A percentile compares a stretch with the other conserved stretches of the same genome.
Evolutionary conservation across 2,329 filamentous ascomycete species (phyloP).

Genomic region (Chaetomium sp.): DNA sequence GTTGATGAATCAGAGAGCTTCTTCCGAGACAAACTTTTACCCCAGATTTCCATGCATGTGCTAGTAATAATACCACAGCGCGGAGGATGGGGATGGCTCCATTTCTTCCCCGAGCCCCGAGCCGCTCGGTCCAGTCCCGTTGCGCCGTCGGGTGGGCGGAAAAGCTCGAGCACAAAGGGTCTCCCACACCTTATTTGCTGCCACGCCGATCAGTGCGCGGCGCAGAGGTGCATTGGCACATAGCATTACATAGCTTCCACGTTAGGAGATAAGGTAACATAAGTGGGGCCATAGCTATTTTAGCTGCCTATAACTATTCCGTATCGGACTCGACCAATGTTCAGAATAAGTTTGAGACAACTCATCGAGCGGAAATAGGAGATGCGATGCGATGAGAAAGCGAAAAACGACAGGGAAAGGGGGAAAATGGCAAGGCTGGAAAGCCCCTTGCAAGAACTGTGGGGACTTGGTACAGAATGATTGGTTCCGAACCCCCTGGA

Average conservation of each 20-base stretch:
- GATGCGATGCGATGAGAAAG: not conserved
- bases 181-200: not conserved
- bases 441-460: not conserved
- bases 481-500: conserved; percentile 1
- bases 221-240: not conserved
- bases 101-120: conserved; percentile 11
- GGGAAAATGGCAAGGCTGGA: conserved; percentile 4
- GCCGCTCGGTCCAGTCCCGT: conserved; percentile 21
- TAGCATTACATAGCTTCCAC: not conserved
- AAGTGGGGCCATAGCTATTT: not conserved
- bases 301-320: not conserved
- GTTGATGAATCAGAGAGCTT: not conserved
- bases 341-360: not conserved
- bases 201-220: not conserved
- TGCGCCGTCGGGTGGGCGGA: conserved; percentile 21
- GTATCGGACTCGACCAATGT: not conserved
- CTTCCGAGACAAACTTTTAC: not conserved
- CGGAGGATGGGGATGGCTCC: not conserved
- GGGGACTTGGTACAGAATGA: not conserved
- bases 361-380: not conserved
- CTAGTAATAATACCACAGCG: not conserved
- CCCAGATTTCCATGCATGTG: conserved; percentile 7
- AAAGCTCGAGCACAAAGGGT: conserved; percentile 19
- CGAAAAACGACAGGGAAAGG: not conserved
- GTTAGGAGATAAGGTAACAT: not conserved